A percentile compares a stretch with the other conserved stretches of the same genome.
phyloP scores from a whole-genome alignment of 1,284 basidiomycete genomes.

The Wallemia mellicola region DNA sequence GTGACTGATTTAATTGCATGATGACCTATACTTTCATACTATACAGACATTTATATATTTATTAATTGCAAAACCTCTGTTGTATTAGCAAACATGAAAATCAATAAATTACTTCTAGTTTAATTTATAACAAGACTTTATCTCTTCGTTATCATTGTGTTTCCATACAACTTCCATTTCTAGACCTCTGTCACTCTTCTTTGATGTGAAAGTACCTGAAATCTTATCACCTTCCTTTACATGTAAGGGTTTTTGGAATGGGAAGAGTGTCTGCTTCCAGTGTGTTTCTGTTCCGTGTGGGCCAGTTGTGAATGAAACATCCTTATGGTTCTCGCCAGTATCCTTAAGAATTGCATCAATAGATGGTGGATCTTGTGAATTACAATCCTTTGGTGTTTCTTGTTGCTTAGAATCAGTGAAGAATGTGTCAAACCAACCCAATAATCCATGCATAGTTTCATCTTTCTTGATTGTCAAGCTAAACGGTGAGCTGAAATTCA shows the following conservation, averaged over 20 bases:
- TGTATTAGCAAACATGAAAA: not conserved
- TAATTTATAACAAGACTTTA: not conserved
- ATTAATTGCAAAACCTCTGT: not conserved
- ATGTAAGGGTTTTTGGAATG: conserved; percentile 45
- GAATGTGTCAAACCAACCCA: conserved; percentile 85
- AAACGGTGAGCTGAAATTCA: conserved; percentile 51
- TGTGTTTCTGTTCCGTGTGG: conserved; percentile 69
- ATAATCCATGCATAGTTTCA: conserved; percentile 38
- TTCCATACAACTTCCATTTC: not conserved
- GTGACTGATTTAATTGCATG: too few species aligned
- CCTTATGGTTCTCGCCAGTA: conserved; percentile 10
- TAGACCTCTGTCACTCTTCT: not conserved
- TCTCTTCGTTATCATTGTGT: not conserved
- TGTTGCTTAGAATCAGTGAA: conserved; percentile 25
- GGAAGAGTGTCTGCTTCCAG: conserved; percentile 87
- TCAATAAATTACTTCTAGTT: not conserved
- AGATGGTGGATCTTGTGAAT: conserved; percentile 3
- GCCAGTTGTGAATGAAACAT: conserved; percentile 70
- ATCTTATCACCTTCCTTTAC: conserved; percentile 31
- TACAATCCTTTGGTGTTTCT: conserved; percentile 4
- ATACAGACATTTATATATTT: too few species aligned
- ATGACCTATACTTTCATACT: too few species aligned
- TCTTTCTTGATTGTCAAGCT: conserved; percentile 23
- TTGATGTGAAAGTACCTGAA: not conserved
- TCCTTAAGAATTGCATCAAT: not conserved